Base-by-base conservation (phyloP, 2,329 filamentous ascomycete genomes). In the Bipolaris oryzae region DNA sequence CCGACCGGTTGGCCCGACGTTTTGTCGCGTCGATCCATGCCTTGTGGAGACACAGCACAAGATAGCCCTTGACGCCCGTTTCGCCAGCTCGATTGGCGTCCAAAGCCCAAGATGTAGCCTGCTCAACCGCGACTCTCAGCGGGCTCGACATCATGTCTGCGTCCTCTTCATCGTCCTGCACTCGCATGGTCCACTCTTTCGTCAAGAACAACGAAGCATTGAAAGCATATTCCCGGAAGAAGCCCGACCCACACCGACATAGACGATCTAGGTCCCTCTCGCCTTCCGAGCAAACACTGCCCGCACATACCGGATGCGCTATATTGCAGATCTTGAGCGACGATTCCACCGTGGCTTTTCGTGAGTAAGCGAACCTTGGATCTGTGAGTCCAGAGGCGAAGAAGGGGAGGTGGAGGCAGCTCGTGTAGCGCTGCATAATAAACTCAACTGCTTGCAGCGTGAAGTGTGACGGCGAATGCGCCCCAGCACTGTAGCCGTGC, bases 1-100 rank as follows among this genome's bases (percentile, higher is more conserved):
- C 67, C 1, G 61, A 43, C 18, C 56, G 58, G 3, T 35, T 18
- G 7, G 67, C 16, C 2, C 57, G 35, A 23, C 47, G 51, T 41
- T 58, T 63, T 15, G 68, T 59, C 1, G 58, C 69, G n/a, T 68
- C 55, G 5, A 68, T 68, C 38, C 69, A 66, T 15, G 64, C 62
- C 7, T 34, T 31, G 15, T 72, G 23, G 10, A 73, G 44, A 25
- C 51, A 50, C 20, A 65, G 44, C 3, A 73, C 59, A 16, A 73
- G 45, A 43, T 71, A 68, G 7, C 69, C 71, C 31, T 74, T 74
- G 15, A 70, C 57, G 42, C 69, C 68, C 1, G 68, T 71, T 45
- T 74, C 71, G 11, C 72, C 72, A 16, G 66, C 70, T 48, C 67
- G 59, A 6, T 73, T 63, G 39, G 60, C 62, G 11, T 50, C 52